These are phyloP conservation scores for Umbellularia californica DNA, from an alignment of 164 flowering plant genomes.

Conservation along the genomic window DNA sequence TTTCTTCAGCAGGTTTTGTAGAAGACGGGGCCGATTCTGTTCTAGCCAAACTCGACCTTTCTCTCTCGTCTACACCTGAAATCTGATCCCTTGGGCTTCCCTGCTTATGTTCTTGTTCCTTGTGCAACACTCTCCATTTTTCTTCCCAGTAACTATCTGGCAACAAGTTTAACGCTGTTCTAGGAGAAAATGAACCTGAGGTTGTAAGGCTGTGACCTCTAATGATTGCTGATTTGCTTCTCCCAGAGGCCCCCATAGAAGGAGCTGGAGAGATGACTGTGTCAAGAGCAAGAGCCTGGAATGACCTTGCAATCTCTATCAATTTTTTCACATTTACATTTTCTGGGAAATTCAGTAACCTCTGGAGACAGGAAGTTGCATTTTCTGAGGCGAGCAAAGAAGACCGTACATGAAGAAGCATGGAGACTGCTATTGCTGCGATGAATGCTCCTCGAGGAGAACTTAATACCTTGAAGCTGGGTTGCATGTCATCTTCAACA, in stretches of 20 bases:
- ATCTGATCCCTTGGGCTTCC: constrained; percentile 22
- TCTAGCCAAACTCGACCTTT: constrained; percentile 44
- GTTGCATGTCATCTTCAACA: constrained; percentile 26
- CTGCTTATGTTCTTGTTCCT: constrained; percentile 54
- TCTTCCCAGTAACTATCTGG: constrained; percentile 98
- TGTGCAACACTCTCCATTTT: constrained; percentile 78
- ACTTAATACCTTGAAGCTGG: constrained; percentile 32
- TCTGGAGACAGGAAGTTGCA: constrained; percentile 87
- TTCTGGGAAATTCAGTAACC: constrained; percentile 74
- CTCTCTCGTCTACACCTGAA: constrained; percentile 37
- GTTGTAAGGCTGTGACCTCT: constrained; percentile 49
- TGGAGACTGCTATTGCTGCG: constrained; percentile 78
- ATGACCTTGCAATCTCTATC: constrained; percentile 71
- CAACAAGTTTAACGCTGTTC: constrained; percentile 43
- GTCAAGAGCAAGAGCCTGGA: constrained; percentile 62
- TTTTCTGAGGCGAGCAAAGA: constrained; percentile 87
- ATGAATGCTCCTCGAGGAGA: constrained; percentile 80
- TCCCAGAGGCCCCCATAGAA: constrained; percentile 19
- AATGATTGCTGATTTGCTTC: constrained; percentile 33
- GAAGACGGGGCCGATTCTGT: constrained; percentile 72
- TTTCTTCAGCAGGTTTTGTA: constrained; percentile 22
- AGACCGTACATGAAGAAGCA: constrained; percentile 77
- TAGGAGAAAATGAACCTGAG: constrained; percentile 44
- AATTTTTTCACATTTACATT: constrained; percentile 52
- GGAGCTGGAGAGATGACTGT: constrained; percentile 25